Evolutionary conservation across 176 grass and related monocot species (phyloP), one percentile per base, ranked within the genome.

Genomic region (Cenchrus purpureus): DNA sequence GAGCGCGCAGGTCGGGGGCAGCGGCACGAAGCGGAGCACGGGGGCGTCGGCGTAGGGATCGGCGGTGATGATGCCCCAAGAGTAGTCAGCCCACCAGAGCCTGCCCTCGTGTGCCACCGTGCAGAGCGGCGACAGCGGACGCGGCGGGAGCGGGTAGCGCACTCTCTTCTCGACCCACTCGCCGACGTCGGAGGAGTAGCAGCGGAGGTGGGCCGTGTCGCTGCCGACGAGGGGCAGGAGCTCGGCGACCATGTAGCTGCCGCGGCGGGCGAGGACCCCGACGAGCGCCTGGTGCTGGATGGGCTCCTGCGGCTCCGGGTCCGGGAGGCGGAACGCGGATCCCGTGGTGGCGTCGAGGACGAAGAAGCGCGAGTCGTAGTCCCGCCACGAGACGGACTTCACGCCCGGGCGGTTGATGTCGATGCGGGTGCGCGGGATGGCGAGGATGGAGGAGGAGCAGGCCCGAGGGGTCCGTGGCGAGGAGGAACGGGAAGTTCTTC

Each of bases 381-480:
- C 0, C 13, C 50, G 2, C 50, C 48, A 58, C 2, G 0, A 0
- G 66, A 69, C 0, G 7, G 8, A 17, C 8, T 55, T 29, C 11
- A 7, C 5, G 48, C 2, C 50, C 5, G 60, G 61, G 61, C 14
- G 19, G 34, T 67, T 9, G 73, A 75, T 11, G 82, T 44, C n/a
- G 8, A 65, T 49, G 50, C 32, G 82, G 46, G 19, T 56, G 82
- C 37, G 60, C 61, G 56, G 73, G 5, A 48, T 9, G 61, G 50
- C 13, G 9, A 76, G 73, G 76, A 59, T 72, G 17, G 84, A 56
- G 2, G 76, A 86, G 84, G 45, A 86, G 76, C 55, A 86, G 84
- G 13, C 76, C 84, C 3, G 84, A 86, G 45, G 56, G 8, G 84
- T 79, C 84, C 2, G 84, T 28, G 55, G 84, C 84, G 45, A 86